phyloP scores from a whole-genome alignment of 257 asterid species.

The Solanum acaule region DNA sequence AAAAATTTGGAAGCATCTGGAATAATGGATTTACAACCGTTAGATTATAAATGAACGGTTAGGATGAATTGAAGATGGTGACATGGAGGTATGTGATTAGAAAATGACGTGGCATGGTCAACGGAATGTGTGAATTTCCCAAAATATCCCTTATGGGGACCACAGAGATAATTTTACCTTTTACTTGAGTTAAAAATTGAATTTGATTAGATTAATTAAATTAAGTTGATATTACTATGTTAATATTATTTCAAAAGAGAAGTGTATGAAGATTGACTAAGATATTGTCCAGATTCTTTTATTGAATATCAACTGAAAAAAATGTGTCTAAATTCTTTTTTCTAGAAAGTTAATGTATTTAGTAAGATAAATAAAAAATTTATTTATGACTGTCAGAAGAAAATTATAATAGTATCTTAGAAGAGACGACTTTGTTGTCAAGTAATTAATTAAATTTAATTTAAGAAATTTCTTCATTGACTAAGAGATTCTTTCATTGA shows the following conservation, averaged over 20 bases:
- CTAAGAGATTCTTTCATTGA: background rate
- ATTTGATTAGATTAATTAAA: no score
- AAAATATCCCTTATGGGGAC: background rate
- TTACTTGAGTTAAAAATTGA: background rate
- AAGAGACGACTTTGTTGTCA: background rate
- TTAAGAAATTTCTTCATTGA: background rate
- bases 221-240: background rate
- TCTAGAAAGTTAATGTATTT: background rate
- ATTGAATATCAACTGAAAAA: background rate
- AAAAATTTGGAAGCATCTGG: conserved; percentile 36
- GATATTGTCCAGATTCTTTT: background rate
- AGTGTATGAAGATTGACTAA: background rate
- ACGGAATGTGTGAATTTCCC: background rate
- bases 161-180: background rate
- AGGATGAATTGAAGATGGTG: conserved; percentile 5
- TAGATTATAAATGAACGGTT: conserved; percentile 1
- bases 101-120: conserved; percentile 27
- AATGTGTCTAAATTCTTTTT: background rate
- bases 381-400: background rate
- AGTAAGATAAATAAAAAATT: background rate
- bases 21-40: conserved; percentile 27
- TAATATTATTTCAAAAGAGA: no score
- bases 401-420: background rate
- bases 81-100: conserved; percentile 50
- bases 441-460: no score